Percentiles rank a stretch among this genome's conserved stretches.
phyloP scores from a whole-genome alignment of 1,284 basidiomycete species.

The Sporisorium scitamineum region DNA sequence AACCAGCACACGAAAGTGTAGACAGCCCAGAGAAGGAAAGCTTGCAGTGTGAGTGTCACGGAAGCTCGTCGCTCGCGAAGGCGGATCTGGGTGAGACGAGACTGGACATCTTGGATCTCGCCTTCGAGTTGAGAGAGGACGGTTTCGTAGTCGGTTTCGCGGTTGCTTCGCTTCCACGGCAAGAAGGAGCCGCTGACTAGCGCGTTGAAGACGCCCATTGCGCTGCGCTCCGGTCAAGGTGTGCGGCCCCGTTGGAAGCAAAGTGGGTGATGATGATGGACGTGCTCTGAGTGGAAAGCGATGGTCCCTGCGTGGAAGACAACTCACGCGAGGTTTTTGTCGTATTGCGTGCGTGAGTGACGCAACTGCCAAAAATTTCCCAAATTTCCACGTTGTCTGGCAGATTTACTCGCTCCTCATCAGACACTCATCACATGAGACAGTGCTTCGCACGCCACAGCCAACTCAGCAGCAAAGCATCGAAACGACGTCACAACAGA shows the following conservation, averaged over 20 bases:
- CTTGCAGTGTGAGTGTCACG: constrained; percentile 83
- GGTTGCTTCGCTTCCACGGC: constrained; percentile 40
- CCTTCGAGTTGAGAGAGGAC: constrained; percentile 71
- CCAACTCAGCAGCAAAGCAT: background rate
- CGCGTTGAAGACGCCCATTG: constrained; percentile 53
- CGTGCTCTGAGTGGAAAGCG: background rate
- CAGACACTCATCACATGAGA: background rate
- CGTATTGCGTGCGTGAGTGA: constrained; percentile 22
- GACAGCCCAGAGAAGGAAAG: constrained; percentile 81
- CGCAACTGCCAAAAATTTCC: constrained; percentile 6
- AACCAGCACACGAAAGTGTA: constrained; percentile 88
- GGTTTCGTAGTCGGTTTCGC: constrained; percentile 72
- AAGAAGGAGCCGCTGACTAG: constrained; percentile 45
- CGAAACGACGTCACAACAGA: background rate
- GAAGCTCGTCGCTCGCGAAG: constrained; percentile 85
- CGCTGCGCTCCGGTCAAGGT: background rate
- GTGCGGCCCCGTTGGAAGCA: background rate
- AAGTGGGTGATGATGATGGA: constrained; percentile 4
- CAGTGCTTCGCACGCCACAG: background rate
- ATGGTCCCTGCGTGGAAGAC: background rate
- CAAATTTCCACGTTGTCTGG: background rate
- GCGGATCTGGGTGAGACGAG: constrained; percentile 86
- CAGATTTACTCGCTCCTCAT: too few species aligned
- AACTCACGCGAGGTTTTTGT: constrained; percentile 1
- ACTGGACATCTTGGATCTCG: constrained; percentile 74